Percentiles rank a stretch among this genome's conserved stretches.
Evolutionary conservation across 2,329 filamentous ascomycete genomes (phyloP).

Genomic region (Thelonectria discophora): DNA sequence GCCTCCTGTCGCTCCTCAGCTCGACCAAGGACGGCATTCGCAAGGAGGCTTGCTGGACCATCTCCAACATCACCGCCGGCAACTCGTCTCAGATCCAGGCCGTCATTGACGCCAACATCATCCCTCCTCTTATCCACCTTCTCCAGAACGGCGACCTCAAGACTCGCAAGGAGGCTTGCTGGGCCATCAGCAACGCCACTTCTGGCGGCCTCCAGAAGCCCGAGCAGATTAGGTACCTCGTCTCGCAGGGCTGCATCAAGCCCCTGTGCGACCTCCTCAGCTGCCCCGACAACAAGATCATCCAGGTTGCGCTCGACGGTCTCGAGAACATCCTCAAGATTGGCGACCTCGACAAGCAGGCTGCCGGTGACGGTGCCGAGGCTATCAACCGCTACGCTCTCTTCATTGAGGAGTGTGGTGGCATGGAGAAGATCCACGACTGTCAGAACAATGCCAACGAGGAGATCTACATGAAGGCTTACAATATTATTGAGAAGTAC

Average conservation of each 20-base stretch:
- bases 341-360: slow-evolving; percentile 97
- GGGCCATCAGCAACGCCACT: slow-evolving; percentile 98
- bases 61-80: slow-evolving; percentile 97
- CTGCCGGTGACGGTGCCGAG: slow-evolving; percentile 76
- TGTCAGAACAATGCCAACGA: slow-evolving; percentile 99
- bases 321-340: slow-evolving; percentile 99
- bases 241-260: slow-evolving; percentile 94
- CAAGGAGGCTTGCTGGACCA: slow-evolving; percentile 99
- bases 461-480: slow-evolving; percentile 99
- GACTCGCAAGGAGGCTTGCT: slow-evolving; percentile 99
- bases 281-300: slow-evolving; percentile 99
- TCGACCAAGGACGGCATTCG: slow-evolving; percentile 98
- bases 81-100: slow-evolving; percentile 98
- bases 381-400: slow-evolving; percentile 96
- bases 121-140: slow-evolving; percentile 94
- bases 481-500: slow-evolving; percentile 99
- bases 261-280: slow-evolving; percentile 93
- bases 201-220: slow-evolving; percentile 98
- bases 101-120: slow-evolving; percentile 96
- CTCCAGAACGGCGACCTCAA: slow-evolving; percentile 98
- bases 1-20: slow-evolving; percentile 91
- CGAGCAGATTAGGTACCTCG: slow-evolving; percentile 96
- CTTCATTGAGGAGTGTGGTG: slow-evolving; percentile 97
- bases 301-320: slow-evolving; percentile 96
- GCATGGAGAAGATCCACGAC: slow-evolving; percentile 99